Percentiles rank a stretch among this genome's conserved stretches.
phyloP scores from a whole-genome alignment of 345 rosid species.

The Sapria himalayana region DNA sequence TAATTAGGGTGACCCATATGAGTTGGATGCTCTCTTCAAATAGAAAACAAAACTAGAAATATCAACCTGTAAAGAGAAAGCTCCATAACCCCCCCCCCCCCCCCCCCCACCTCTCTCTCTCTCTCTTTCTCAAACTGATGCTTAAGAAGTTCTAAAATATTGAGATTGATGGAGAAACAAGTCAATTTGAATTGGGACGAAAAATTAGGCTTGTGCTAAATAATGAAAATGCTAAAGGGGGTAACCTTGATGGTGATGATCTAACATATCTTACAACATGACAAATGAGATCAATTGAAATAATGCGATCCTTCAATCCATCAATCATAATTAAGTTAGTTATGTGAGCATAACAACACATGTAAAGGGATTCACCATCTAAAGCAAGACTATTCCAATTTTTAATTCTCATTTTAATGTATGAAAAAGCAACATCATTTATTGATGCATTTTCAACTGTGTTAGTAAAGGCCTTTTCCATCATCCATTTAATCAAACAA shows the following conservation, averaged over 20 bases:
- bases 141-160: too few relatives aligned
- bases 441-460: constrained; percentile 8
- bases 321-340: constrained; percentile 10
- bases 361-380: constrained; percentile 6
- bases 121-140: too few relatives aligned
- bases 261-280: constrained; percentile 12
- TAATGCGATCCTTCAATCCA: constrained; percentile 10
- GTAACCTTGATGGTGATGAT: constrained; percentile 10
- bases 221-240: too few relatives aligned
- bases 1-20: too few relatives aligned
- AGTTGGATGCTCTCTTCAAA: too few relatives aligned
- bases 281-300: constrained; percentile 7
- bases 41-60: too few relatives aligned
- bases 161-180: too few relatives aligned
- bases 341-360: constrained; percentile 10
- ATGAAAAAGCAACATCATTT: constrained; percentile 8
- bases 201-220: too few relatives aligned
- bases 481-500: constrained; percentile 13
- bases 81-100: too few relatives aligned
- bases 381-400: constrained; percentile 10
- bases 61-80: too few relatives aligned
- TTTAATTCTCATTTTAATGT: constrained; percentile 10
- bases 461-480: constrained; percentile 13
- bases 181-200: too few relatives aligned
- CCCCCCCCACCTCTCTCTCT: too few relatives aligned